phyloP scores from a whole-genome alignment of 2,329 filamentous ascomycete species.

The Berkeleyomyces rouxiae region DNA sequence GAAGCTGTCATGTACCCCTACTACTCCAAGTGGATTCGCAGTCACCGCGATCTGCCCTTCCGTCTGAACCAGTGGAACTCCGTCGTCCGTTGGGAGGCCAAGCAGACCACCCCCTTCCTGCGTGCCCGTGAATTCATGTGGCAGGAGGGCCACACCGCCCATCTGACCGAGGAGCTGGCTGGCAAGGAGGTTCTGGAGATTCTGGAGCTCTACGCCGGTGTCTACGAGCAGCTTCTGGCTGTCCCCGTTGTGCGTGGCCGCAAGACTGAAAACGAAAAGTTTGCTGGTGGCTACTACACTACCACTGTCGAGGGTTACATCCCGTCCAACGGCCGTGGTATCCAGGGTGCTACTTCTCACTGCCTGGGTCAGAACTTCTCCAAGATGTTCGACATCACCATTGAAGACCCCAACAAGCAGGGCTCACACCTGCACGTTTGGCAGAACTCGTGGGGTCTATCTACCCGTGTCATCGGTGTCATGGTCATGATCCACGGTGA shows the following conservation, averaged over 20 bases:
- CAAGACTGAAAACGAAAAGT: constrained; percentile 98
- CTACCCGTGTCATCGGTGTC: constrained; percentile 90
- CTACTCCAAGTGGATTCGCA: constrained; percentile 93
- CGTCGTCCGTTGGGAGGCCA: constrained; percentile 85
- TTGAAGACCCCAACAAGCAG: constrained; percentile 77
- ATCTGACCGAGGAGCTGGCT: constrained; percentile 68
- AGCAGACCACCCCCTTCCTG: constrained; percentile 76
- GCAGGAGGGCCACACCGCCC: constrained; percentile 90
- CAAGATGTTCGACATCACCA: constrained; percentile 97
- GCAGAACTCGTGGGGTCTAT: constrained; percentile 99
- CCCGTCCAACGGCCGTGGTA: constrained; percentile 84
- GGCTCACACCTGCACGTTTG: constrained; percentile 73
- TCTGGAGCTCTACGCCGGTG: constrained; percentile 75
- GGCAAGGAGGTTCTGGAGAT: constrained; percentile 82
- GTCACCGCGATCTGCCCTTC: constrained; percentile 83
- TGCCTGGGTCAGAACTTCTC: constrained; percentile 94
- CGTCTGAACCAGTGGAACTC: constrained; percentile 98
- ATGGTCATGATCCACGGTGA: constrained; percentile 99
- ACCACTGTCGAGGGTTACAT: constrained; percentile 97
- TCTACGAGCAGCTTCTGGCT: constrained; percentile 87
- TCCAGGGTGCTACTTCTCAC: constrained; percentile 91
- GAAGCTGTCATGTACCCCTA: constrained; percentile 87
- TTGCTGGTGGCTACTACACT: constrained; percentile 90
- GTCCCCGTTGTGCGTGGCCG: constrained; percentile 84
- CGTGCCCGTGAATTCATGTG: constrained; percentile 90